Conservation (phyloP, 1,139 yeast species). For the Saccharomycopsis crataegensis region DNA sequence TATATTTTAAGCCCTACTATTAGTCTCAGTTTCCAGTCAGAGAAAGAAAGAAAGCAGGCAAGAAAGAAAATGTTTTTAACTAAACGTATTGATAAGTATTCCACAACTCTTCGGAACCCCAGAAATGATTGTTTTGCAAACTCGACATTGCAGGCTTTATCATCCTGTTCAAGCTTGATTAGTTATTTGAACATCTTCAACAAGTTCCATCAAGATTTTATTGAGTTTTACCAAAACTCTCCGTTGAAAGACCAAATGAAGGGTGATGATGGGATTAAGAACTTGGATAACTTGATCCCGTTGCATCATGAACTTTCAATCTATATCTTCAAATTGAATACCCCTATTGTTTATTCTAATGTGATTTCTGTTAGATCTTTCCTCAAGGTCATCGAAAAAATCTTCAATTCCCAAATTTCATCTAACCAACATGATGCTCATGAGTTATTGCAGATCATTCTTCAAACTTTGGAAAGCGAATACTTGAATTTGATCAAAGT, state of each 20-base stretch:
- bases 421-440: slow-evolving; percentile 92
- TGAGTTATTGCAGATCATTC: slow-evolving; percentile 71
- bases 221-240: background rate
- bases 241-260: background rate
- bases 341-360: slow-evolving; percentile 33
- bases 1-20: slow-evolving; percentile 1
- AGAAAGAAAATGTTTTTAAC: slow-evolving; percentile 16
- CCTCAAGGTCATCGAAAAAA: slow-evolving; percentile 62
- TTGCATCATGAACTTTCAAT: slow-evolving; percentile 16
- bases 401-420: slow-evolving; percentile 71
- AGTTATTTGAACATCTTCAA: slow-evolving; percentile 43
- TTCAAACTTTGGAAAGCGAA: slow-evolving; percentile 75
- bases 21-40: background rate
- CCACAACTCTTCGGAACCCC: slow-evolving; percentile 76
- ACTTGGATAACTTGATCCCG: slow-evolving; percentile 9
- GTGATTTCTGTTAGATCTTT: slow-evolving; percentile 74
- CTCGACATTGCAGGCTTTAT: slow-evolving; percentile 80
- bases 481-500: slow-evolving; percentile 37
- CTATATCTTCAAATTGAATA: slow-evolving; percentile 10
- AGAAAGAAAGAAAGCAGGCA: background rate
- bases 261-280: background rate
- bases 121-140: slow-evolving; percentile 92
- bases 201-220: slow-evolving; percentile 9
- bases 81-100: slow-evolving; percentile 62
- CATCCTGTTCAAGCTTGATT: slow-evolving; percentile 58